phyloP scores from a whole-genome alignment of 192 early-diverging fungal species.

The Coemansia sp. region DNA sequence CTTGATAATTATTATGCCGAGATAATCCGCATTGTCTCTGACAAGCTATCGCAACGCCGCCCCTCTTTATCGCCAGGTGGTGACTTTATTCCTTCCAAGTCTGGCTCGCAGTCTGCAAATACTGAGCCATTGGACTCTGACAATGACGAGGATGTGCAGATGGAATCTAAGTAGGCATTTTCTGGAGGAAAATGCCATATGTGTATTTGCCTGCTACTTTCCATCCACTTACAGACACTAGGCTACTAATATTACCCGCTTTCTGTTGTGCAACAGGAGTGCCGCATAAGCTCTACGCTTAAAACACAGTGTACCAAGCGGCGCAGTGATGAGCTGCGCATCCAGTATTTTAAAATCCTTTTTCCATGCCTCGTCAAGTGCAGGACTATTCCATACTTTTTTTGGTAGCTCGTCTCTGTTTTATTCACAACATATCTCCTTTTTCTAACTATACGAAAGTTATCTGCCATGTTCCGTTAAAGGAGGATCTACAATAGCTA shows the following conservation, averaged over 20 bases:
- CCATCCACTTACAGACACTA: background rate
- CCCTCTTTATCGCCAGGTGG: background rate
- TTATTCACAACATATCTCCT: too few relatives aligned
- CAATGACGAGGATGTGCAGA: constrained; percentile 19
- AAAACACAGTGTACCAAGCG: too few relatives aligned
- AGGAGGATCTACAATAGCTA: constrained; percentile 6
- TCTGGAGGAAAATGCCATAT: background rate
- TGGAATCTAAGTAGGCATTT: constrained; percentile 26
- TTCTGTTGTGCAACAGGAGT: too few relatives aligned
- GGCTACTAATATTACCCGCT: background rate
- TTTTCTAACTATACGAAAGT: background rate
- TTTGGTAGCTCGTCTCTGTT: background rate
- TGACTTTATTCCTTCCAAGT: constrained; percentile 1
- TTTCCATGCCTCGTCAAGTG: too few relatives aligned
- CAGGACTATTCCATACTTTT: background rate
- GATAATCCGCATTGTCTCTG: constrained; percentile 32
- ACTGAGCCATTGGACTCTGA: constrained; percentile 6
- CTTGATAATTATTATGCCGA: constrained; percentile 32
- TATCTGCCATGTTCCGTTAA: background rate
- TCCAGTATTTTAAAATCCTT: background rate
- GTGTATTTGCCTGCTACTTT: too few relatives aligned
- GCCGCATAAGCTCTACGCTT: too few relatives aligned
- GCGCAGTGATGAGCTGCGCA: too few relatives aligned
- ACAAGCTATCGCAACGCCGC: constrained; percentile 5
- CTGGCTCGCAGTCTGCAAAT: background rate